Conservation (phyloP, 164 flowering plant species). For the Dillenia turbinata region DNA sequence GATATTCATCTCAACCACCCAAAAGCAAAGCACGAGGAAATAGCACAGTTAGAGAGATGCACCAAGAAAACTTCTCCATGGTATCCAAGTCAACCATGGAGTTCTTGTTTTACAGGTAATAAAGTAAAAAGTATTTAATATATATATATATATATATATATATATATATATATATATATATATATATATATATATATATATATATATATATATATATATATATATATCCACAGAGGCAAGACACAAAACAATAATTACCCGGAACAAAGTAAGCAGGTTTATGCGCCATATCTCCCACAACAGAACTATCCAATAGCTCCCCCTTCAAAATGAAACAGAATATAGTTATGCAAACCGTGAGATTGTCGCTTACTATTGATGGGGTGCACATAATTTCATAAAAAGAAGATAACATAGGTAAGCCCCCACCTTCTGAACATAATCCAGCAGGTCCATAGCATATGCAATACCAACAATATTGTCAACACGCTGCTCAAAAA, state of each 20-base stretch:
- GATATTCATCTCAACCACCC: too few species aligned
- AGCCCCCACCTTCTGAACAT: slow-evolving; percentile 73
- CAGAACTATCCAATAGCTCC: slow-evolving; percentile 78
- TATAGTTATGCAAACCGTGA: slow-evolving; percentile 32
- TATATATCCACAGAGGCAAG: neutral
- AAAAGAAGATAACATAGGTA: slow-evolving; percentile 5
- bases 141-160: neutral
- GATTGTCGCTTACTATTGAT: slow-evolving; percentile 22
- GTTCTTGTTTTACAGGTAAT: too few species aligned
- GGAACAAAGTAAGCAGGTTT: slow-evolving; percentile 98
- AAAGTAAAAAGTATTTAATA: too few species aligned
- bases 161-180: neutral
- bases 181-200: neutral
- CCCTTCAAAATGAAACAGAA: slow-evolving; percentile 86
- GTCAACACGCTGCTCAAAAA: slow-evolving; percentile 97
- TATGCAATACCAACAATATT: slow-evolving; percentile 98
- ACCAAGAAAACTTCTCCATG: too few species aligned
- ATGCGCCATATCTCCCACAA: slow-evolving; percentile 90
- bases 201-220: neutral
- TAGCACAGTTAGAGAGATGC: too few species aligned
- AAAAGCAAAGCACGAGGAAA: too few species aligned
- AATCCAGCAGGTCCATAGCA: slow-evolving; percentile 96
- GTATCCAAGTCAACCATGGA: too few species aligned
- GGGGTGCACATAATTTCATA: slow-evolving; percentile 7
- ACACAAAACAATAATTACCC: slow-evolving; percentile 40